These are phyloP conservation scores for Penicillium pulvis DNA, from an alignment of 495 filamentous ascomycete species.

Conservation along the genomic window DNA sequence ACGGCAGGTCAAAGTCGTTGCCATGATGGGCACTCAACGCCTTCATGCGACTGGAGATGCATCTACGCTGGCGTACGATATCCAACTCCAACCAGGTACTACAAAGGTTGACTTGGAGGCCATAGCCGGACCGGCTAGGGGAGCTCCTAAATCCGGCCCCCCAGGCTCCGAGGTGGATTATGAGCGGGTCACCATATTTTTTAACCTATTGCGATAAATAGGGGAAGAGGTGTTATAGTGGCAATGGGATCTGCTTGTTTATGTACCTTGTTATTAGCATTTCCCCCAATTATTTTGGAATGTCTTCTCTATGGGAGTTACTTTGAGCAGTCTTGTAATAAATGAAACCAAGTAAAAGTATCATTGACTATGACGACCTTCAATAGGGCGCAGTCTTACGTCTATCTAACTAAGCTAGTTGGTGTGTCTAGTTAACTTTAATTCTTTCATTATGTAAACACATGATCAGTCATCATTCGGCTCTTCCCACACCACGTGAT, in stretches of 20 bases:
- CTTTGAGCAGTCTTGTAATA: not conserved
- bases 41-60: conserved; percentile 47
- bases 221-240: not conserved
- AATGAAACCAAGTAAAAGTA: too few relatives aligned
- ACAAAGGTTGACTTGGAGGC: conserved; percentile 68
- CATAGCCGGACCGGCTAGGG: conserved; percentile 62
- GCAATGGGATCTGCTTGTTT: not conserved
- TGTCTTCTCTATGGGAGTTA: not conserved
- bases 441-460: too few relatives aligned
- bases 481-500: conserved; percentile 23
- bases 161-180: conserved; percentile 63
- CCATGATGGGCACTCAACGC: conserved; percentile 51
- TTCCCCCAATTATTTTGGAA: not conserved
- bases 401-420: not conserved
- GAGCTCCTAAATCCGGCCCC: conserved; percentile 48
- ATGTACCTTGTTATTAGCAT: not conserved
- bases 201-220: conserved; percentile 47
- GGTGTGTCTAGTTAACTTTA: too few relatives aligned
- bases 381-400: not conserved
- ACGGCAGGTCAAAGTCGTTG: conserved; percentile 65
- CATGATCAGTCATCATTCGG: conserved; percentile 2
- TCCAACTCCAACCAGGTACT: conserved; percentile 58
- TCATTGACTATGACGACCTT: too few relatives aligned
- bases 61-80: conserved; percentile 60
- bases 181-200: conserved; percentile 66